These are phyloP conservation scores for Barnettozyma botsteinii DNA, from an alignment of 805 yeast species.

Conservation along the genomic window DNA sequence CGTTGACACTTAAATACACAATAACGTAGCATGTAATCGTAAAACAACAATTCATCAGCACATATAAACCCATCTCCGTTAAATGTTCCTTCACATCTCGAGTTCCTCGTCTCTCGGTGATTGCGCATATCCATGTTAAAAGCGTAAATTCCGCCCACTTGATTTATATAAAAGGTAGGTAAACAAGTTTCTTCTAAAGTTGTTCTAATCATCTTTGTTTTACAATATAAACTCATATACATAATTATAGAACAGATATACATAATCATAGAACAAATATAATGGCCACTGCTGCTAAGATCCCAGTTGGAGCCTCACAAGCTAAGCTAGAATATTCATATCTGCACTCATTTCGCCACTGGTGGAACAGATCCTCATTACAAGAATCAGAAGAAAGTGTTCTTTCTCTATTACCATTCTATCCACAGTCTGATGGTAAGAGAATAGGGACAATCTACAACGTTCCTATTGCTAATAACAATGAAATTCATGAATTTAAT, in stretches of 20 bases:
- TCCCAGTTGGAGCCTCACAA: background rate
- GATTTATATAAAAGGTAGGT: background rate
- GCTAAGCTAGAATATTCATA: slow-evolving; percentile 17
- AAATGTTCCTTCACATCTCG: too few species aligned
- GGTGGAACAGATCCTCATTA: slow-evolving; percentile 34
- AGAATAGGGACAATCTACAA: slow-evolving; percentile 43
- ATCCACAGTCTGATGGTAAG: slow-evolving; percentile 45
- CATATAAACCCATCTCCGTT: too few species aligned
- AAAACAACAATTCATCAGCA: too few species aligned
- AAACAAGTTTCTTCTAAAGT: too few species aligned
- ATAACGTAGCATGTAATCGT: too few species aligned
- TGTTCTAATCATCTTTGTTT: too few species aligned
- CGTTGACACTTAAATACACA: too few species aligned
- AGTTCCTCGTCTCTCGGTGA: too few species aligned
- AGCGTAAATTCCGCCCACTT: slow-evolving; percentile 3
- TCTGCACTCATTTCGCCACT: slow-evolving; percentile 35
- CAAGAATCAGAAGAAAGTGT: slow-evolving; percentile 42
- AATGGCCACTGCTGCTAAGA: slow-evolving; percentile 1
- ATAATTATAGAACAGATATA: background rate
- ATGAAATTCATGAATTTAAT: slow-evolving; percentile 67
- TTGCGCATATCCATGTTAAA: background rate
- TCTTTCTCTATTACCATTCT: slow-evolving; percentile 53
- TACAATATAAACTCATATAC: background rate
- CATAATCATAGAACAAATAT: background rate
- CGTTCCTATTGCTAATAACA: slow-evolving; percentile 45